Percentiles rank a stretch among this genome's conserved stretches.
These are phyloP conservation scores for Scutellaria baicalensis DNA, from an alignment of 257 asterid species.

Conservation along the genomic window DNA sequence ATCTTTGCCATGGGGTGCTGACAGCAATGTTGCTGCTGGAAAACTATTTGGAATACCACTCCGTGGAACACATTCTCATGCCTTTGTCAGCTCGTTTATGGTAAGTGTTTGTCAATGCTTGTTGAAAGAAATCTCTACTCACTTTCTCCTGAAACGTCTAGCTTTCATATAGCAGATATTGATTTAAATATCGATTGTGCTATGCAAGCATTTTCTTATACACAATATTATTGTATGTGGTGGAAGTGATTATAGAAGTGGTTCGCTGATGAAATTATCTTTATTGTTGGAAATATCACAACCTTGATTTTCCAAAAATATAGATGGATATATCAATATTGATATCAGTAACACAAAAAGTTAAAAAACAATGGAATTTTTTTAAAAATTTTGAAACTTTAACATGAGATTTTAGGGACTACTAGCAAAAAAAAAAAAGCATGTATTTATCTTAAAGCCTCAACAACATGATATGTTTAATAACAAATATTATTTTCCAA, in stretches of 20 bases:
- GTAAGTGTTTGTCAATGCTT: constrained; percentile 29
- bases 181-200: not conserved
- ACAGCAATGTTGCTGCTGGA: constrained; percentile 99
- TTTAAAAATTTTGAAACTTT: no score
- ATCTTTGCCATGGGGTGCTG: constrained; percentile 21
- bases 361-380: no score
- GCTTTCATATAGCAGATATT: not conserved
- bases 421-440: no score
- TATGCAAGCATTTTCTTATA: not conserved
- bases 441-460: no score
- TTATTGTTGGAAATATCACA: no score
- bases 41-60: constrained; percentile 94
- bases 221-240: not conserved
- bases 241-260: not conserved
- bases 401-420: no score
- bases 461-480: no score
- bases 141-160: not conserved
- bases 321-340: no score
- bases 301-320: no score
- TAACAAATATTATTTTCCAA: no score
- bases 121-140: not conserved
- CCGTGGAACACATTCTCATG: constrained; percentile 98
- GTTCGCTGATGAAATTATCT: not conserved
- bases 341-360: no score
- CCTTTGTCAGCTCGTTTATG: constrained; percentile 94